Base-by-base conservation (phyloP, 2,329 filamentous ascomycete species). In the Elsinoe necatrix region DNA sequence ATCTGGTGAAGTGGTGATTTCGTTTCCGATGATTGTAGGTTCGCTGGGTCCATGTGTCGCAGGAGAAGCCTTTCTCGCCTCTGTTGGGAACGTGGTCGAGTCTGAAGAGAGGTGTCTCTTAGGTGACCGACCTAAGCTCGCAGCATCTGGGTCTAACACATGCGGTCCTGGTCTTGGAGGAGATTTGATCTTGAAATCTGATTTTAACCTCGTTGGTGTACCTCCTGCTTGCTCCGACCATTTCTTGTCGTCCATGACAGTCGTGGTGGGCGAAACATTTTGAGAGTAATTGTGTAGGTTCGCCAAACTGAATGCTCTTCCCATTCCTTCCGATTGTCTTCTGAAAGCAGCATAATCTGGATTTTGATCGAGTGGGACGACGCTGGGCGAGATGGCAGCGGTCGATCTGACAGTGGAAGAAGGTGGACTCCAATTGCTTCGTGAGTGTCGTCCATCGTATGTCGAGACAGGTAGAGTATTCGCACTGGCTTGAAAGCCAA, bases 261-360 rank as follows among this genome's bases (percentile, higher is more conserved):
- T 57, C n/a, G 60, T 58, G 27, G 60, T 66, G 52, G 67, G 61
- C 8, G 68, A 66, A 23, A 42, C 62, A 56, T 62, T 64, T 56
- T 70, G 67, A 20, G 67, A 70, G 65, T 76, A 75, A 50, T 70
- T 69, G 57, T 61, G 62, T 51, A 76, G 67, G 18, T 65, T 70
- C 25, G 71, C 72, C 41, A 74, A 65, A 57, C 71, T 75, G 54
- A 71, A 73, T 20, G 67, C 69, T 62, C 84, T 84, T 54, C 61
- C 60, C 54, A 47, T 56, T 34, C 80, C 76, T 65, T 91, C 87
- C n/a, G 82, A 80, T 65, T 89, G 85, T 61, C 79, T 82, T 63
- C 78, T 79, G 67, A 95, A 92, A 1, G 86, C 85, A 67, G 92
- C 88, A 61, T 87, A 92, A n/a, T 90, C 85, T 5, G 86, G 81